These are phyloP conservation scores for Entamoeba dispar DNA, from an alignment of 208 protist species.

Conservation along the genomic window DNA sequence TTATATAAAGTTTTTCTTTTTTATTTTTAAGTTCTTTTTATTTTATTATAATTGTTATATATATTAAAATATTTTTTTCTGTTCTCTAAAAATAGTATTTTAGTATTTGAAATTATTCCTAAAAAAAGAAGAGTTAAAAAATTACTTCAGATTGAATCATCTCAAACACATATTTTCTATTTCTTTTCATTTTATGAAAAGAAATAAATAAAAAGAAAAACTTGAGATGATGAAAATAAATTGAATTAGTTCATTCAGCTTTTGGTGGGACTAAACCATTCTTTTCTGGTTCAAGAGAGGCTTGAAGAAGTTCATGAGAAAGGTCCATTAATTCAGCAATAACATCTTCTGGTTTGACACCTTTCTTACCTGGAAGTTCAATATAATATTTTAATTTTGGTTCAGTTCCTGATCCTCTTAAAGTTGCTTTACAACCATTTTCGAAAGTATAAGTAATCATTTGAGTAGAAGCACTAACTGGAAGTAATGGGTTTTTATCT, in stretches of 20 bases:
- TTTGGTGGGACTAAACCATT: background rate
- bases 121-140: no score
- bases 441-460: conserved; percentile 80
- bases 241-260: background rate
- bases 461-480: conserved; percentile 23
- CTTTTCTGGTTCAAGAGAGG: background rate
- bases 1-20: no score
- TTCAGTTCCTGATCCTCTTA: conserved; percentile 80
- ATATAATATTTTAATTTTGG: conserved; percentile 87
- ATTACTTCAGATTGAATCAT: no score
- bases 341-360: background rate
- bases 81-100: no score
- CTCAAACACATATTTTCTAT: no score
- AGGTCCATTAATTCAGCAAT: background rate
- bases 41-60: no score
- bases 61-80: no score
- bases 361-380: conserved; percentile 5
- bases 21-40: no score
- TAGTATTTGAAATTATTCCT: no score
- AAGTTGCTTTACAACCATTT: conserved; percentile 57
- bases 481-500: conserved; percentile 9
- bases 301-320: background rate
- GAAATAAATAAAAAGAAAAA: no score
- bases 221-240: no score
- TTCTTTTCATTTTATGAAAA: no score